Conservation (phyloP, 768 basidiomycete species). For the Cystobasidium tubakii region DNA sequence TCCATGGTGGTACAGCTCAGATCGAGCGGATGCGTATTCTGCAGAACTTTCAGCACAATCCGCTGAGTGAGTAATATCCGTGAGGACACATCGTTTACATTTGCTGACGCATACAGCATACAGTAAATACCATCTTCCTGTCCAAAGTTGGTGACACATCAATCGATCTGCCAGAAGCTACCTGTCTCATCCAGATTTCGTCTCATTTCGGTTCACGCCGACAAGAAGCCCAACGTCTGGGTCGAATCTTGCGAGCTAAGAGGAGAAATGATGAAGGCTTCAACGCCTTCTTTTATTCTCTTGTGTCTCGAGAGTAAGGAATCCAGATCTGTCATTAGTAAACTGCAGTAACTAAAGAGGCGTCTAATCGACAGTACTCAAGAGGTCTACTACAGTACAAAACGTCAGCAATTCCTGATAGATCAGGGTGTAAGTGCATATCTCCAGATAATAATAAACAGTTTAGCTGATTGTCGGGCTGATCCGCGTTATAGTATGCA, state of each 20-base stretch:
- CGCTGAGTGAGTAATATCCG: conserved; percentile 48
- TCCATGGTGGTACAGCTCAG: conserved; percentile 77
- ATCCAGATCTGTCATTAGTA: neutral
- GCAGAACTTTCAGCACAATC: conserved; percentile 90
- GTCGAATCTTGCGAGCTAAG: conserved; percentile 93
- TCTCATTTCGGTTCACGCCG: conserved; percentile 97
- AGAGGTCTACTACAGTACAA: conserved; percentile 99
- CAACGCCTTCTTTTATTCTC: conserved; percentile 98
- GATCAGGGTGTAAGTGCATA: conserved; percentile 58
- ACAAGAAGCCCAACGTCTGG: conserved; percentile 93
- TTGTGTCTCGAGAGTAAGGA: conserved; percentile 61
- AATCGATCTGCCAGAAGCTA: conserved; percentile 97
- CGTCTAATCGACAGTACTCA: conserved; percentile 61
- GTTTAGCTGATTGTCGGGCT: neutral
- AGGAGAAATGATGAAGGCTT: conserved; percentile 98
- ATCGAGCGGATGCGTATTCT: conserved; percentile 91
- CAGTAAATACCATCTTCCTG: conserved; percentile 95
- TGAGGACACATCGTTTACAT: neutral
- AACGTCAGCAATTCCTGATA: conserved; percentile 95
- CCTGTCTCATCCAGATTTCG: conserved; percentile 97
- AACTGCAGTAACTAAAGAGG: neutral
- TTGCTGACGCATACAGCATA: conserved; percentile 40
- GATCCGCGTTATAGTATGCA: conserved; percentile 60
- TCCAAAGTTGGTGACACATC: conserved; percentile 99
- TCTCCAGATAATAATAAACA: too few species aligned